A percentile compares a stretch with the other conserved stretches of the same genome.
These are phyloP conservation scores for Aureobasidium sp. DNA, from an alignment of 2,329 filamentous ascomycete genomes.

Conservation along the genomic window DNA sequence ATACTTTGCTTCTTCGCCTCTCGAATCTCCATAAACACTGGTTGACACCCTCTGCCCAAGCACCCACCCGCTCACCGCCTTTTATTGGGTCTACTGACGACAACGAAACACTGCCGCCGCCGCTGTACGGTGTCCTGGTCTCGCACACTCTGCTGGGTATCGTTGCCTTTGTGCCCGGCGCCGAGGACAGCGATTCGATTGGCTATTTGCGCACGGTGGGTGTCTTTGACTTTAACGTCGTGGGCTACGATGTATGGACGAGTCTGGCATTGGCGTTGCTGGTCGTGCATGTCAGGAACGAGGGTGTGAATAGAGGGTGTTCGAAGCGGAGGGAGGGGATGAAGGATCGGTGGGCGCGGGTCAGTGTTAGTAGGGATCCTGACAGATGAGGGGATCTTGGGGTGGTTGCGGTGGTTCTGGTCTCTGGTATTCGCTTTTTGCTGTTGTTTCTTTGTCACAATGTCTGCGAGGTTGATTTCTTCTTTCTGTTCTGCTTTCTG, in stretches of 20 bases:
- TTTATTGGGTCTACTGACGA: not conserved
- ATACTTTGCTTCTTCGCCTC: not conserved
- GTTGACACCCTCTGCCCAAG: constrained; percentile 16
- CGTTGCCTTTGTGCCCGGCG: constrained; percentile 43
- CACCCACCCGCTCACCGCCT: constrained; percentile 14
- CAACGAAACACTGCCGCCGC: constrained; percentile 28
- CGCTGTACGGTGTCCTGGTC: constrained; percentile 49
- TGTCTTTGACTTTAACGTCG: constrained; percentile 48
- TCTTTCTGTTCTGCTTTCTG: not conserved
- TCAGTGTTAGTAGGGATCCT: not conserved
- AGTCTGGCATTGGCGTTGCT: constrained; percentile 51
- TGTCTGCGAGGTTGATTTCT: not conserved
- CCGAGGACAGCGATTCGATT: constrained; percentile 19
- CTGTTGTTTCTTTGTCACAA: not conserved
- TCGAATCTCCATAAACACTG: not conserved
- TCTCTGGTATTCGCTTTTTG: not conserved
- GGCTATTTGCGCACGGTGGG: constrained; percentile 38
- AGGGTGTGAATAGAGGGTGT: constrained; percentile 39
- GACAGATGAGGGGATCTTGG: not conserved
- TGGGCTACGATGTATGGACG: constrained; percentile 55
- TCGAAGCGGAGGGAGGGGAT: constrained; percentile 13
- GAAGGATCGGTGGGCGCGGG: not conserved
- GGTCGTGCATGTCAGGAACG: constrained; percentile 46
- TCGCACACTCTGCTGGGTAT: constrained; percentile 47
- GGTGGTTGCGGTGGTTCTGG: not conserved